These are phyloP conservation scores for Fusarium floridanum DNA, from an alignment of 2,329 filamentous ascomycete species.

Conservation along the genomic window DNA sequence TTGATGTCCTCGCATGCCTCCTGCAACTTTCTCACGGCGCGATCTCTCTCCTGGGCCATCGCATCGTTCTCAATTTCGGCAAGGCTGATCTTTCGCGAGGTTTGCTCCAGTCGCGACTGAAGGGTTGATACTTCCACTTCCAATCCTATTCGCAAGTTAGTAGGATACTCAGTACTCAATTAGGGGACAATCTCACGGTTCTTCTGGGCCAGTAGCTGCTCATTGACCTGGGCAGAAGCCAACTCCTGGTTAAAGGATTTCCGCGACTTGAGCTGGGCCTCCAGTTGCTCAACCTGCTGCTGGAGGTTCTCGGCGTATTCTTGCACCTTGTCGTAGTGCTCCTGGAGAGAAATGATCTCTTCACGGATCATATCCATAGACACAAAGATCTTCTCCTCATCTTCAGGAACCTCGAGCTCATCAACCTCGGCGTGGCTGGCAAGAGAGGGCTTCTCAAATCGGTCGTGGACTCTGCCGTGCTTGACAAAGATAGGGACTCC, in stretches of 20 bases:
- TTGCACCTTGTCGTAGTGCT: conserved; percentile 68
- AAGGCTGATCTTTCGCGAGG: conserved; percentile 72
- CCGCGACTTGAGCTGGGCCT: conserved; percentile 61
- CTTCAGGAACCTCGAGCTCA: conserved; percentile 62
- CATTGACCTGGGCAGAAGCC: conserved; percentile 59
- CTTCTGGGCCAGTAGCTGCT: conserved; percentile 65
- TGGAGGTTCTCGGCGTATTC: conserved; percentile 67
- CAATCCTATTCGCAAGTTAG: conserved; percentile 58
- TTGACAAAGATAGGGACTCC: conserved; percentile 69
- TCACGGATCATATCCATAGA: conserved; percentile 73
- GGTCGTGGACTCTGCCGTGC: conserved; percentile 64
- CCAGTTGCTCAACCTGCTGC: conserved; percentile 63
- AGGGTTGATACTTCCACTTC: conserved; percentile 71
- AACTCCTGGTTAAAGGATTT: conserved; percentile 57
- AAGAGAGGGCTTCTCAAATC: conserved; percentile 49
- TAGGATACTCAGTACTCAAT: not conserved
- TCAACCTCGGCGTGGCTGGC: conserved; percentile 63
- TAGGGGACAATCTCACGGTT: conserved; percentile 61
- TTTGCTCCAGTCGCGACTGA: conserved; percentile 71
- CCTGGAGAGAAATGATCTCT: conserved; percentile 67
- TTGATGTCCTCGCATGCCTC: conserved; percentile 71
- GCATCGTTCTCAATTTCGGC: conserved; percentile 74
- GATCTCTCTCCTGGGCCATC: conserved; percentile 73
- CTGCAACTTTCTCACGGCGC: conserved; percentile 72
- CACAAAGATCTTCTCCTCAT: conserved; percentile 70